Percentiles rank a stretch among this genome's conserved stretches.
phyloP scores from a whole-genome alignment of 2,329 filamentous ascomycete species.

The Raffaelea ambrosiae region DNA sequence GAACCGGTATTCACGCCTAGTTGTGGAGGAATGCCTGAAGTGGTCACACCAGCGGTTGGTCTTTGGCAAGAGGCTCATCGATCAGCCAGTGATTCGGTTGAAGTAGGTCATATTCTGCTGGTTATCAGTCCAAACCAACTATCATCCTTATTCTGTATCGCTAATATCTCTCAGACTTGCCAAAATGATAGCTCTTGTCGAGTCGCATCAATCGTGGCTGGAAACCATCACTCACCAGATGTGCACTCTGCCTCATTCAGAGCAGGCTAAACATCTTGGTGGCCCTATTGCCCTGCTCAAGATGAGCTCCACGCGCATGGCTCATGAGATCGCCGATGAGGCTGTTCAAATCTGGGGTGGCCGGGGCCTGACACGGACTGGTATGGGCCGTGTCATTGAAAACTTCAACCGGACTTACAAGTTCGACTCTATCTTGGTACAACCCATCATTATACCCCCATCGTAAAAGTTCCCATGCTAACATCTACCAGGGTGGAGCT shows the following conservation, averaged over 20 bases:
- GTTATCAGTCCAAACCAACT: no score
- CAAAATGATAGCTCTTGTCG: slow-evolving; percentile 75
- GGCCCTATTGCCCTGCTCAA: slow-evolving; percentile 80
- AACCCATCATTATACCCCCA: not conserved
- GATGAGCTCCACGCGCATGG: slow-evolving; percentile 65
- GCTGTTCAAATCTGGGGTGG: slow-evolving; percentile 82
- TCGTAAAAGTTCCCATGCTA: no score
- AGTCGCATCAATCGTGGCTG: slow-evolving; percentile 79
- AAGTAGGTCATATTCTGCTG: slow-evolving; percentile 44
- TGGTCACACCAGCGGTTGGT: slow-evolving; percentile 84
- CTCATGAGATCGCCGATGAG: slow-evolving; percentile 77
- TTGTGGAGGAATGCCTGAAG: slow-evolving; percentile 78
- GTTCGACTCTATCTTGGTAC: slow-evolving; percentile 67
- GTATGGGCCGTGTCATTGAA: slow-evolving; percentile 77
- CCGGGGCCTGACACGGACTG: slow-evolving; percentile 67
- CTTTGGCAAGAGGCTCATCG: slow-evolving; percentile 72
- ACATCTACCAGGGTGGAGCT: slow-evolving; percentile 50
- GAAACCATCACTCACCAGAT: slow-evolving; percentile 83
- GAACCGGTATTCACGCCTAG: slow-evolving; percentile 55
- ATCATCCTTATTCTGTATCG: not conserved
- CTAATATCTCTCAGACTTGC: slow-evolving; percentile 56
- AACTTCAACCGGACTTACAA: slow-evolving; percentile 81
- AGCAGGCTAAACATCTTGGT: slow-evolving; percentile 67
- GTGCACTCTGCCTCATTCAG: slow-evolving; percentile 71
- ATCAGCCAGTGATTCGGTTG: slow-evolving; percentile 73